Percentiles rank a stretch among this genome's conserved stretches.
Evolutionary conservation across 495 filamentous ascomycete species (phyloP).

Genomic region (Daldinia vernicosa): DNA sequence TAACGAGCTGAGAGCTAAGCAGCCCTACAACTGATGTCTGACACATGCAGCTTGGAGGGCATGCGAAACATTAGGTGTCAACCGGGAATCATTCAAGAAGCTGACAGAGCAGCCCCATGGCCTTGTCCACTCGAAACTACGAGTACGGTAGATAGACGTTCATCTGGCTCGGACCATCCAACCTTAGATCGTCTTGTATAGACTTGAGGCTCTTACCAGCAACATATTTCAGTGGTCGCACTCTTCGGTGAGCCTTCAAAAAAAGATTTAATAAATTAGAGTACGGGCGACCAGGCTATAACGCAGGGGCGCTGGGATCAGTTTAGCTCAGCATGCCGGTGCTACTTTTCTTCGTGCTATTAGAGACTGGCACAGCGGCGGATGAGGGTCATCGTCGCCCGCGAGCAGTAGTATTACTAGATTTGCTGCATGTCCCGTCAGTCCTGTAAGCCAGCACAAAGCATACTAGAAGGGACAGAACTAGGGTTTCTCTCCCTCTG

Average conservation of each 20-base stretch:
- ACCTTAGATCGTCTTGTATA: slow-evolving; percentile 13
- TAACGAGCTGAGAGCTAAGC: slow-evolving; percentile 43
- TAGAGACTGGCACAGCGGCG: slow-evolving; percentile 25
- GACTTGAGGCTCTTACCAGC: slow-evolving; percentile 21
- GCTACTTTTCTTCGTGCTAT: slow-evolving; percentile 7
- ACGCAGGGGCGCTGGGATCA: slow-evolving; percentile 13
- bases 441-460: slow-evolving; percentile 10
- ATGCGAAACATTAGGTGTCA: slow-evolving; percentile 42
- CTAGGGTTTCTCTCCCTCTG: slow-evolving; percentile 27
- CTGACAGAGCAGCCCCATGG: slow-evolving; percentile 32
- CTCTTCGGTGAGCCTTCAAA: slow-evolving; percentile 1
- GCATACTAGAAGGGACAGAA: slow-evolving; percentile 12
- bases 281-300: not conserved
- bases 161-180: slow-evolving; percentile 21
- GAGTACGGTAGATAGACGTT: slow-evolving; percentile 24
- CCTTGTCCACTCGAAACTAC: slow-evolving; percentile 29
- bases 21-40: slow-evolving; percentile 41
- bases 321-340: slow-evolving; percentile 13
- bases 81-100: slow-evolving; percentile 29
- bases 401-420: slow-evolving; percentile 7
- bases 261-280: not conserved
- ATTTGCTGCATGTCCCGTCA: slow-evolving; percentile 15
- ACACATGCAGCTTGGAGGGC: slow-evolving; percentile 41
- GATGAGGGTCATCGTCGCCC: slow-evolving; percentile 38
- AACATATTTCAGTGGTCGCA: slow-evolving; percentile 28